These are phyloP conservation scores for Trametes sanguinea DNA, from an alignment of 768 basidiomycete species.

Conservation along the genomic window DNA sequence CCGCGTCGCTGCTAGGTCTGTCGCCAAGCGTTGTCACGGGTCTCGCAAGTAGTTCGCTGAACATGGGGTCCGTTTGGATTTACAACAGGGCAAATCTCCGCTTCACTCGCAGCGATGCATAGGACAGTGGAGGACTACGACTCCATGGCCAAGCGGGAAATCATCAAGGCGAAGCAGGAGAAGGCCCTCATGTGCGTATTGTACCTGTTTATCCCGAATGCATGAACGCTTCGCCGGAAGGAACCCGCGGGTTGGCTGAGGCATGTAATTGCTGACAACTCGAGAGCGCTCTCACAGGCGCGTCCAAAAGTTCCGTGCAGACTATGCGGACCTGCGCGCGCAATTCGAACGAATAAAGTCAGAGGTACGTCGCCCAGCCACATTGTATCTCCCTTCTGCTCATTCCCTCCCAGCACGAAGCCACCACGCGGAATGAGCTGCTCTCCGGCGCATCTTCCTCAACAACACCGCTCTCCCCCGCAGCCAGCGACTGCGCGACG, in stretches of 20 bases:
- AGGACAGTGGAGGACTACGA: slow-evolving; percentile 97
- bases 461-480: slow-evolving; percentile 38
- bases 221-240: background rate
- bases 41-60: background rate
- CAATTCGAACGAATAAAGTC: slow-evolving; percentile 82
- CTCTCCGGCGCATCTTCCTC: slow-evolving; percentile 49
- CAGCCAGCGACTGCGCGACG: slow-evolving; percentile 65
- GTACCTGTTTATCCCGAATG: background rate
- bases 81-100: slow-evolving; percentile 89
- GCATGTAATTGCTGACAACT: background rate
- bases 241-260: background rate
- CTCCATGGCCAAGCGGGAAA: slow-evolving; percentile 93
- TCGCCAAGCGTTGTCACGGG: slow-evolving; percentile 21
- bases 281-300: slow-evolving; percentile 53
- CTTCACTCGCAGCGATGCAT: slow-evolving; percentile 93
- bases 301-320: slow-evolving; percentile 86
- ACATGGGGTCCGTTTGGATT: slow-evolving; percentile 11
- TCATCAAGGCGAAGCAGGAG: slow-evolving; percentile 94
- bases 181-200: slow-evolving; percentile 83
- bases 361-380: slow-evolving; percentile 41
- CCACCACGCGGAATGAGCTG: slow-evolving; percentile 64
- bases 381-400: background rate
- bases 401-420: slow-evolving; percentile 50
- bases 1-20: slow-evolving; percentile 82
- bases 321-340: slow-evolving; percentile 78